Conservation (phyloP, 495 filamentous ascomycete species). For the Aspergillus wentii region DNA sequence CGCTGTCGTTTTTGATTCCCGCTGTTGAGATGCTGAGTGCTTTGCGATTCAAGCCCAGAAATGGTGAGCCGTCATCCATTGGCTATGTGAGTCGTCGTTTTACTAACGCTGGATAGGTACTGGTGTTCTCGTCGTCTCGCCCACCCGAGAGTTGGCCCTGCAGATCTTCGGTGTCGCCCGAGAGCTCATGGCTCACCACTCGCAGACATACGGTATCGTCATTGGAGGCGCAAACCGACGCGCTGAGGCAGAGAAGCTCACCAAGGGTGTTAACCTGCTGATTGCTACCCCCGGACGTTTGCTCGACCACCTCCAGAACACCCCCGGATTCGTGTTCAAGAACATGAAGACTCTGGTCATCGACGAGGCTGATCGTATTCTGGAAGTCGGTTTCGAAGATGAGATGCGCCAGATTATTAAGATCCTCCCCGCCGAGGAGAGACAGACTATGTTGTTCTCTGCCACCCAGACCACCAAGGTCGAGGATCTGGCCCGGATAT, state of each 20-base stretch:
- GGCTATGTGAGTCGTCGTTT: neutral
- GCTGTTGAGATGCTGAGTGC: slow-evolving; percentile 92
- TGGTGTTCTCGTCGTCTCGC: slow-evolving; percentile 73
- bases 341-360: slow-evolving; percentile 86
- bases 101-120: slow-evolving; percentile 46
- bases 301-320: slow-evolving; percentile 93
- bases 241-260: slow-evolving; percentile 89
- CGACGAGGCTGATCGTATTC: slow-evolving; percentile 85
- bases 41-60: slow-evolving; percentile 79
- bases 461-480: slow-evolving; percentile 98
- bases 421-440: slow-evolving; percentile 81
- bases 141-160: slow-evolving; percentile 75
- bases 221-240: slow-evolving; percentile 92
- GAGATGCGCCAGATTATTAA: slow-evolving; percentile 97
- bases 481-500: slow-evolving; percentile 92
- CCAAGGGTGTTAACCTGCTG: slow-evolving; percentile 89
- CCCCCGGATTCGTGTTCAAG: slow-evolving; percentile 86
- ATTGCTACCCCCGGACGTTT: slow-evolving; percentile 91
- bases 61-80: slow-evolving; percentile 34
- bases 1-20: slow-evolving; percentile 89
- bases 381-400: slow-evolving; percentile 97
- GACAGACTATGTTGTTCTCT: slow-evolving; percentile 96
- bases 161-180: slow-evolving; percentile 96
- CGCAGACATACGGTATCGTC: slow-evolving; percentile 91
- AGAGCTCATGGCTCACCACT: slow-evolving; percentile 82